These are phyloP conservation scores for Iodosphaeria phyllophila DNA, from an alignment of 2,329 filamentous ascomycete species.

Conservation along the genomic window DNA sequence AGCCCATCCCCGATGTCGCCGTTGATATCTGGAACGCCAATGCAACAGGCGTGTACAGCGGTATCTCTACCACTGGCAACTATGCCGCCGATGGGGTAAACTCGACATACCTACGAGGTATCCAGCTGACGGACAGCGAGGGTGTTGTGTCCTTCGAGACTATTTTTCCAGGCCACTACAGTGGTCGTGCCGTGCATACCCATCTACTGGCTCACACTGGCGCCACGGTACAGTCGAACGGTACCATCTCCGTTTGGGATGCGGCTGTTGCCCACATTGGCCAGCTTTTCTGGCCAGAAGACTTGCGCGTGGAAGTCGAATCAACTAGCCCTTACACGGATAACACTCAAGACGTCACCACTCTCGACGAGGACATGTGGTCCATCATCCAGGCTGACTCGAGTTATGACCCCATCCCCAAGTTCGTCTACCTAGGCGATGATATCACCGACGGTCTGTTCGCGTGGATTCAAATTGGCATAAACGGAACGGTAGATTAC, in stretches of 20 bases:
- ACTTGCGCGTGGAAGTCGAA: conserved; percentile 12
- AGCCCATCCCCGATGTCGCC: conserved; percentile 19
- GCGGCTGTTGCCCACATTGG: conserved; percentile 13
- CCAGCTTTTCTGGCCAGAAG: conserved; percentile 14
- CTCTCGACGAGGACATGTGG: conserved; percentile 16
- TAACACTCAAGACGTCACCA: conserved; percentile 11
- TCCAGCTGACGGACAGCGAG: conserved; percentile 24
- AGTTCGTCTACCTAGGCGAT: conserved; percentile 32
- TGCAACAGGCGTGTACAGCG: conserved; percentile 20
- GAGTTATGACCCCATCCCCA: conserved; percentile 25
- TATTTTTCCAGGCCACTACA: conserved; percentile 23
- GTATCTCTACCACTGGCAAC: conserved; percentile 10
- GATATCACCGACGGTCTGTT: conserved; percentile 24
- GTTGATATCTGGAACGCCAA: conserved; percentile 26
- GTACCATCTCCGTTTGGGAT: conserved; percentile 12
- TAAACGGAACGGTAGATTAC: conserved; percentile 19
- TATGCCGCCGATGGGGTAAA: conserved; percentile 15
- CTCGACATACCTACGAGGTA: conserved; percentile 26
- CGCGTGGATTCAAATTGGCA: conserved; percentile 28
- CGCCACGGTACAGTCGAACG: conserved; percentile 11
- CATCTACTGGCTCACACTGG: conserved; percentile 17
- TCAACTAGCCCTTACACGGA: conserved; percentile 11
- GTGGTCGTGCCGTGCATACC: conserved; percentile 19
- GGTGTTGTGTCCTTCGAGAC: conserved; percentile 28
- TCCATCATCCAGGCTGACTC: conserved; percentile 10